Percentiles rank a stretch among this genome's conserved stretches.
These are phyloP conservation scores for Aspergillus steynii DNA, from an alignment of 495 filamentous ascomycete species.

Conservation along the genomic window DNA sequence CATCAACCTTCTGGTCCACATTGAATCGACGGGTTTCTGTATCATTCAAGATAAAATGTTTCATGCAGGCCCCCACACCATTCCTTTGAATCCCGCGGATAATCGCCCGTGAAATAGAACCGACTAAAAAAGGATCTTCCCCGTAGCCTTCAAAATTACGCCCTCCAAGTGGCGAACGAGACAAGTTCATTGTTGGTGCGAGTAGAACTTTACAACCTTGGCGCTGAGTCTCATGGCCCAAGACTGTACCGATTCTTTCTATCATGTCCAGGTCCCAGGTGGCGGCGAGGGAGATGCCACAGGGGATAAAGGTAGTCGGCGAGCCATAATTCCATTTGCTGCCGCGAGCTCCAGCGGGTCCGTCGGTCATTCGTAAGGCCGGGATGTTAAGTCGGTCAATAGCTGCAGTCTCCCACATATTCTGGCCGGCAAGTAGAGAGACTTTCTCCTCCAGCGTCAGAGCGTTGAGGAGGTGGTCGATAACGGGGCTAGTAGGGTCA, in stretches of 20 bases:
- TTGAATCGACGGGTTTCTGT: constrained; percentile 1
- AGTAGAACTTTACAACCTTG: background rate
- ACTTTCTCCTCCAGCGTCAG: no score
- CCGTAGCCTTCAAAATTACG: constrained; percentile 8
- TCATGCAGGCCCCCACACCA: constrained; percentile 3
- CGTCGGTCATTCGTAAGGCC: background rate
- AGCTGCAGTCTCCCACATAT: no score
- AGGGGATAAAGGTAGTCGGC: background rate
- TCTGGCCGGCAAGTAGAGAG: no score
- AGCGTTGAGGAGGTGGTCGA: no score
- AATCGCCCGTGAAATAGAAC: background rate
- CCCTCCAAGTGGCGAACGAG: constrained; percentile 1
- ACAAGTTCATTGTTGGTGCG: constrained; percentile 1
- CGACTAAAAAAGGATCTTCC: constrained; percentile 3
- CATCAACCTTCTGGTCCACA: background rate
- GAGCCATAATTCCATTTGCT: background rate
- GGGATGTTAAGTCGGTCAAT: no score
- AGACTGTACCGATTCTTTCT: background rate
- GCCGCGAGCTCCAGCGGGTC: background rate
- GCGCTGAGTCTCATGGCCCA: background rate
- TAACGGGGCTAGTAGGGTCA: no score
- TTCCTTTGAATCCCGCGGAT: constrained; percentile 1
- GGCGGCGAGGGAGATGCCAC: background rate
- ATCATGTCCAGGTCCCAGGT: background rate
- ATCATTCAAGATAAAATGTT: constrained; percentile 5